A percentile compares a stretch with the other conserved stretches of the same genome.
Conservation (phyloP, 2,329 filamentous ascomycete genomes). For the Nannizziopsis arthrosporioides region DNA sequence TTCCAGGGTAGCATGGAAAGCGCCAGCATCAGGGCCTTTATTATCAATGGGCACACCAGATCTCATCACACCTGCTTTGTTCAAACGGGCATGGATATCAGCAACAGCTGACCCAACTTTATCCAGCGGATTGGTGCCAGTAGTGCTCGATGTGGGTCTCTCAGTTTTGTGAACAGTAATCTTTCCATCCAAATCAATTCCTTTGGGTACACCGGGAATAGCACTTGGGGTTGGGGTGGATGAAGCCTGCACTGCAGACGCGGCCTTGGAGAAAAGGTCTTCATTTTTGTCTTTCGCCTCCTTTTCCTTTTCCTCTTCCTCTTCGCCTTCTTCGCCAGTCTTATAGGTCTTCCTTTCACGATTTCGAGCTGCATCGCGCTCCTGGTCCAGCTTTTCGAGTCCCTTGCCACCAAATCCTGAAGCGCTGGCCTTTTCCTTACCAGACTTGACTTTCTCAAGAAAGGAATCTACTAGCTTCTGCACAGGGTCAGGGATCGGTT, state of each 20-base stretch:
- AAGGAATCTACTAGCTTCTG: conserved; percentile 55
- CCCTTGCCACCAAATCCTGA: conserved; percentile 93
- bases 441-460: conserved; percentile 80
- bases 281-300: conserved; percentile 56
- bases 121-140: conserved; percentile 58
- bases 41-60: conserved; percentile 94
- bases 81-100: conserved; percentile 80
- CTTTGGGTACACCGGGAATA: conserved; percentile 40
- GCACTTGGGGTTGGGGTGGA: conserved; percentile 33
- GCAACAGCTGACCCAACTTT: conserved; percentile 83
- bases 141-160: conserved; percentile 34
- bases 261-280: conserved; percentile 47
- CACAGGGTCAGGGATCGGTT: conserved; percentile 61
- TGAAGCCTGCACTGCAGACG: conserved; percentile 53
- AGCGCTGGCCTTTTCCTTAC: conserved; percentile 71
- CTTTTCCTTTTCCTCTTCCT: conserved; percentile 55
- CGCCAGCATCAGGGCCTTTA: conserved; percentile 91
- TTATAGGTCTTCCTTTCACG: conserved; percentile 83
- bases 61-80: conserved; percentile 77
- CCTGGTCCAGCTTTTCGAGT: conserved; percentile 78
- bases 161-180: conserved; percentile 63
- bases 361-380: conserved; percentile 74
- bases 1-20: conserved; percentile 91
- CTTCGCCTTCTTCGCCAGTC: conserved; percentile 72
- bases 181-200: conserved; percentile 53